These are phyloP conservation scores for Astragalus glycyphyllos DNA, from an alignment of 306 rosid species.

Conservation along the genomic window DNA sequence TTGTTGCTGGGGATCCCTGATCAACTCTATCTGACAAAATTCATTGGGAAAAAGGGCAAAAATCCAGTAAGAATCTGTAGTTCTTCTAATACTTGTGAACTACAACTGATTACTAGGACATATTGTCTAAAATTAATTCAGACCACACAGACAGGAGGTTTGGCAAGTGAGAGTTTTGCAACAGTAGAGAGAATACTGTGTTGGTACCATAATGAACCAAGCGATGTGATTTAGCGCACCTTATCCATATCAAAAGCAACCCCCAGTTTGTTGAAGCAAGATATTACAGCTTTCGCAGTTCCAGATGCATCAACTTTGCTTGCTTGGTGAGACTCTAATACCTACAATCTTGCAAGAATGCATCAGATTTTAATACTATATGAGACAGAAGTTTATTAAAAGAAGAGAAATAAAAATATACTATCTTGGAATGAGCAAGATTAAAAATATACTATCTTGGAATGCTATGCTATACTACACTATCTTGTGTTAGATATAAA, in stretches of 20 bases:
- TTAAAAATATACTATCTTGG: too few relatives aligned
- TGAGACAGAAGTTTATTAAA: conserved; percentile 33
- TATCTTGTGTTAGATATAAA: too few relatives aligned
- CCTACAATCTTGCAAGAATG: conserved; percentile 62
- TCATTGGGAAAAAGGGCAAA: conserved; percentile 14
- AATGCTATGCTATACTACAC: too few relatives aligned
- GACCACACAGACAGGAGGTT: not conserved
- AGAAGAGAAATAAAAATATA: not conserved
- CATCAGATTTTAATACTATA: conserved; percentile 43
- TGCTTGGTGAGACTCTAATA: conserved; percentile 93
- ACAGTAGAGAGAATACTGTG: not conserved
- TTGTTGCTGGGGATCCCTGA: conserved; percentile 82
- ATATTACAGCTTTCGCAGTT: conserved; percentile 92
- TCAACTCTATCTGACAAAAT: conserved; percentile 67
- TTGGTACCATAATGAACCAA: not conserved
- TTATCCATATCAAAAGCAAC: conserved; percentile 73
- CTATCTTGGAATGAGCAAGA: too few relatives aligned
- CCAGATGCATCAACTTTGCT: conserved; percentile 93
- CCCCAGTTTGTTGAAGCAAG: conserved; percentile 87
- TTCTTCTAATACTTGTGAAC: conserved; percentile 13
- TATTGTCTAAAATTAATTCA: not conserved
- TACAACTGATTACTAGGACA: not conserved
- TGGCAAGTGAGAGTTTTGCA: conserved; percentile 4
- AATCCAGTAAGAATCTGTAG: conserved; percentile 11
- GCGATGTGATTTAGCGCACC: conserved; percentile 52